Percentiles rank a stretch among this genome's conserved stretches.
Evolutionary conservation across 495 filamentous ascomycete species (phyloP).

Genomic region (Cairneyella variabilis): DNA sequence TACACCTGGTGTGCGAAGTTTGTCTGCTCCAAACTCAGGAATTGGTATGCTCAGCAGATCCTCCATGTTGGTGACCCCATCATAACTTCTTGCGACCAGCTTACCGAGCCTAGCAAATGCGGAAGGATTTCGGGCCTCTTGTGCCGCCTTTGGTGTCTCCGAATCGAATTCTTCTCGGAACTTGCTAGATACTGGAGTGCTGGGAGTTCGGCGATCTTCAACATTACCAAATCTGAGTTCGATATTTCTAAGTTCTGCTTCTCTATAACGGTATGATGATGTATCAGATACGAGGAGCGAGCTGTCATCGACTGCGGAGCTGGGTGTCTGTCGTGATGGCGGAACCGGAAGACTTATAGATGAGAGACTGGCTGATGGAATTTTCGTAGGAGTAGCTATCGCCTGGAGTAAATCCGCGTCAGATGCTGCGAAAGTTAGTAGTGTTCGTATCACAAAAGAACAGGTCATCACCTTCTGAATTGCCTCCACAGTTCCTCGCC

Average conservation of each 20-base stretch:
- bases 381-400: neutral
- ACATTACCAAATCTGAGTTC: constrained; percentile 11
- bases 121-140: constrained; percentile 8
- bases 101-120: constrained; percentile 18
- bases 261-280: constrained; percentile 15
- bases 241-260: constrained; percentile 18
- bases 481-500: no score
- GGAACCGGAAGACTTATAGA: constrained; percentile 1
- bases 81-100: constrained; percentile 14
- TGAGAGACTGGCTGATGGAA: neutral
- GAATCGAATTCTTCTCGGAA: constrained; percentile 24
- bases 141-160: neutral
- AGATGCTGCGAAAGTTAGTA: no score
- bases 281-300: constrained; percentile 20
- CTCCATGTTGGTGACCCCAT: constrained; percentile 17
- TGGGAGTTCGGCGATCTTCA: constrained; percentile 7
- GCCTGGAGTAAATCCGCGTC: no score
- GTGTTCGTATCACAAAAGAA: no score
- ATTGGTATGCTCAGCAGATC: constrained; percentile 13
- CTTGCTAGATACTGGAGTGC: constrained; percentile 24
- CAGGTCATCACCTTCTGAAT: neutral
- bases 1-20: neutral
- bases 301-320: constrained; percentile 4
- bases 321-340: neutral
- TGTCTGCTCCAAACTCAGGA: constrained; percentile 4